phyloP scores from a whole-genome alignment of 1,139 yeast species.

The Diutina scorzettiae region DNA sequence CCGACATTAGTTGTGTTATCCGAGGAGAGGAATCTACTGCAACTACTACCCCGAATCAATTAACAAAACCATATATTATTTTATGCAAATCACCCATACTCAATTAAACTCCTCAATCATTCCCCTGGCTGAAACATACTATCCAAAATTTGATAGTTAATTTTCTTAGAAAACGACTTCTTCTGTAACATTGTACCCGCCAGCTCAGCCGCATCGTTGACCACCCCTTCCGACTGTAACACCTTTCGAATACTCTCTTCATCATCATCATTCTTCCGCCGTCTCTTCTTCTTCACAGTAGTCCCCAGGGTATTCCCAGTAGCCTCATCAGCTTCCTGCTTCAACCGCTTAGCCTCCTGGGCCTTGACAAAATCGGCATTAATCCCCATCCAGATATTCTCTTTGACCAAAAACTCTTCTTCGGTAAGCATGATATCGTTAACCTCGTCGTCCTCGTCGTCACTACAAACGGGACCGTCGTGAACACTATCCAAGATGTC shows the following conservation, averaged over 20 bases:
- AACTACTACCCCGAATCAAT: too few species aligned
- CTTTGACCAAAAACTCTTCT: slow-evolving; percentile 59
- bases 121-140: slow-evolving; percentile 47
- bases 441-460: slow-evolving; percentile 70
- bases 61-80: too few species aligned
- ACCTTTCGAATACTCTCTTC: slow-evolving; percentile 18
- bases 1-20: too few species aligned
- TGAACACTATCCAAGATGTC: slow-evolving; percentile 45
- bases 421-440: slow-evolving; percentile 46
- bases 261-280: slow-evolving; percentile 19
- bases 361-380: slow-evolving; percentile 78
- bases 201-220: background rate
- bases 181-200: slow-evolving; percentile 38
- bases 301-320: slow-evolving; percentile 60
- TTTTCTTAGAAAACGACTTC: slow-evolving; percentile 71
- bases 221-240: slow-evolving; percentile 4
- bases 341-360: slow-evolving; percentile 75
- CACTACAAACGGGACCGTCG: slow-evolving; percentile 49
- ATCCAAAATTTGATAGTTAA: slow-evolving; percentile 71
- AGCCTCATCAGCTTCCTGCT: slow-evolving; percentile 75
- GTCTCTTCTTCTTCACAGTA: slow-evolving; percentile 24
- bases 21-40: too few species aligned
- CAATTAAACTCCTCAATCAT: too few species aligned
- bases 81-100: too few species aligned
- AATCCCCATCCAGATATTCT: slow-evolving; percentile 77